Evolutionary conservation across 2,329 filamentous ascomycete species (phyloP).

Genomic region (Aureobasidium mangrovei): DNA sequence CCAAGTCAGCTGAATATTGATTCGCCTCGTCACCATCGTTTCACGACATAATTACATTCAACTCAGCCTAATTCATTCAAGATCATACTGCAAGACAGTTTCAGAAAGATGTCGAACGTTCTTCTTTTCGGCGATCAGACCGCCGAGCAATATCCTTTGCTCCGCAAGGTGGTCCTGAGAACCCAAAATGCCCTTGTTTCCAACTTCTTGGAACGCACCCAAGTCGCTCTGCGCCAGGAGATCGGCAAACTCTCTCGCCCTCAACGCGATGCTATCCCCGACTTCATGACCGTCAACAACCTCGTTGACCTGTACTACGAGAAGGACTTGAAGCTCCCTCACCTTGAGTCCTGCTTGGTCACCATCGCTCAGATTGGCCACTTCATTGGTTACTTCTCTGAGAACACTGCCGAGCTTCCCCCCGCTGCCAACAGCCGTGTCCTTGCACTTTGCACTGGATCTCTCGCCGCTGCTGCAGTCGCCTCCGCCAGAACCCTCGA

Average conservation of each 20-base stretch:
- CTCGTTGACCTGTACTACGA: slow-evolving; percentile 57
- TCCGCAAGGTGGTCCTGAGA: slow-evolving; percentile 41
- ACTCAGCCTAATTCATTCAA: slow-evolving; percentile 12
- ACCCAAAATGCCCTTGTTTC: slow-evolving; percentile 50
- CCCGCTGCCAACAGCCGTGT: slow-evolving; percentile 43
- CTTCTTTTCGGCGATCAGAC: slow-evolving; percentile 67
- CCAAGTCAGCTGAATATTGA: slow-evolving; percentile 10
- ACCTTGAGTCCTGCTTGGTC: slow-evolving; percentile 56
- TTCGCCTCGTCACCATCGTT: slow-evolving; percentile 14
- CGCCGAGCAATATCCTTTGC: slow-evolving; percentile 55
- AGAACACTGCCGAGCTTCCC: slow-evolving; percentile 46
- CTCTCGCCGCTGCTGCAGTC: slow-evolving; percentile 61
- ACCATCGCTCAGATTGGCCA: slow-evolving; percentile 58
- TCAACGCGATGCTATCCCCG: slow-evolving; percentile 51
- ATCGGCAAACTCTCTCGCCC: slow-evolving; percentile 48
- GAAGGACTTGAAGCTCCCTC: slow-evolving; percentile 49
- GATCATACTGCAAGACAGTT: background rate
- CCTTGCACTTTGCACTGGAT: slow-evolving; percentile 59
- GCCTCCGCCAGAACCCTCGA: slow-evolving; percentile 54
- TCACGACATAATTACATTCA: background rate
- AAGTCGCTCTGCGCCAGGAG: slow-evolving; percentile 52
- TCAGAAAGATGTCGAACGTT: slow-evolving; percentile 34
- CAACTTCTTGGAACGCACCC: slow-evolving; percentile 52
- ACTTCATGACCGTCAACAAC: slow-evolving; percentile 54
- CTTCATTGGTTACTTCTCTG: slow-evolving; percentile 53